A percentile compares a stretch with the other conserved stretches of the same genome.
Conservation (phyloP, 192 early-diverging fungal species). For the Rhizoclosmatium sp. region DNA sequence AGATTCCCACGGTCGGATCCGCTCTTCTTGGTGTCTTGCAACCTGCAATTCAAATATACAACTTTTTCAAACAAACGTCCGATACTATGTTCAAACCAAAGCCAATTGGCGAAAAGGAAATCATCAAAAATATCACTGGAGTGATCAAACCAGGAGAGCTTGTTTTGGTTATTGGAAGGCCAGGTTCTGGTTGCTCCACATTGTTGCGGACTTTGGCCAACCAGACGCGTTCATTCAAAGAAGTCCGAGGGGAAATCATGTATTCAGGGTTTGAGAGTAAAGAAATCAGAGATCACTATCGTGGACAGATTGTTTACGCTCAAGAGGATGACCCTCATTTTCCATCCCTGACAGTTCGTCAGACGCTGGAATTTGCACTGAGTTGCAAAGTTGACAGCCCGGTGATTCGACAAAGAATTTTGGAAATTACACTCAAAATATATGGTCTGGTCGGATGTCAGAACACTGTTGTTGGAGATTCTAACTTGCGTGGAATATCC, state of each 20-base stretch:
- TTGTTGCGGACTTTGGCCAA: conserved; percentile 69
- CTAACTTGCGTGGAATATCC: conserved; percentile 77
- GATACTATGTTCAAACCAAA: conserved; percentile 22
- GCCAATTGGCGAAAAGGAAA: conserved; percentile 28
- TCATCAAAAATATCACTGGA: conserved; percentile 69
- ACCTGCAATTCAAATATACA: background rate
- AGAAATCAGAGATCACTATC: conserved; percentile 66
- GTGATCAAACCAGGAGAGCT: conserved; percentile 74
- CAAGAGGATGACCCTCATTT: conserved; percentile 83
- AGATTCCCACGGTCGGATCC: conserved; percentile 28
- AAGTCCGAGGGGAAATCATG: conserved; percentile 56
- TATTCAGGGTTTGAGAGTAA: conserved; percentile 72
- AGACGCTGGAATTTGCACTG: conserved; percentile 81
- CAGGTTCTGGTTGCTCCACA: conserved; percentile 73
- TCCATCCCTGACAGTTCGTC: conserved; percentile 77
- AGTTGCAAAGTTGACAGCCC: conserved; percentile 65
- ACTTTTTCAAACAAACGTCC: background rate
- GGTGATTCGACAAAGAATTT: conserved; percentile 55
- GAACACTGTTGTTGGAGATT: conserved; percentile 70
- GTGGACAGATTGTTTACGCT: conserved; percentile 81
- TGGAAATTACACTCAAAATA: conserved; percentile 52
- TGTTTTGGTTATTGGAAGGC: conserved; percentile 68
- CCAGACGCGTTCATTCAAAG: conserved; percentile 55
- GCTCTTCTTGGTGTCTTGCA: background rate
- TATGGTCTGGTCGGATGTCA: conserved; percentile 43